Conservation (phyloP, 2,329 filamentous ascomycete genomes). For the Lasiodiplodia sp. region DNA sequence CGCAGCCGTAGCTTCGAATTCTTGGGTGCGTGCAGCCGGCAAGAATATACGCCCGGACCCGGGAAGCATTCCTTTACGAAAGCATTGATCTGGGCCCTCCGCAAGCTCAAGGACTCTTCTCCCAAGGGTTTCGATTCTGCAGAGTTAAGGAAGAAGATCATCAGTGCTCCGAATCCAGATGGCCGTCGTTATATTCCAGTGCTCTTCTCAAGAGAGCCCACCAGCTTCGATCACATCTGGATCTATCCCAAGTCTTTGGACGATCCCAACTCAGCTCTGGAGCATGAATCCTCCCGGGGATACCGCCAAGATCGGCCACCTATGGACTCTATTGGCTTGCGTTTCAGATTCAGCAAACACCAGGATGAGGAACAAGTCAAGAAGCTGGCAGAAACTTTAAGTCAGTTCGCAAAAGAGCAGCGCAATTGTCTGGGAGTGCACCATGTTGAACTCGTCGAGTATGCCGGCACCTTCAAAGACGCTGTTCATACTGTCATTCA, state of each 20-base stretch:
- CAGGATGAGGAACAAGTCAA: not conserved
- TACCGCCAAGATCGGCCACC: not conserved
- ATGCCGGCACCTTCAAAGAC: not conserved
- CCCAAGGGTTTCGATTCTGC: not conserved
- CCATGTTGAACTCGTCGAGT: not conserved
- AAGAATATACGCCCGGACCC: not conserved
- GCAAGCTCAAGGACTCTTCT: not conserved
- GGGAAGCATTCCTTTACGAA: not conserved
- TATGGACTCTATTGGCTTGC: conserved; percentile 30
- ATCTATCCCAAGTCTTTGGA: conserved; percentile 4
- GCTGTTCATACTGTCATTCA: not conserved
- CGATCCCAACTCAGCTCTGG: too few relatives aligned
- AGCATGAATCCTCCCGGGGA: not conserved
- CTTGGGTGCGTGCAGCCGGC: not conserved
- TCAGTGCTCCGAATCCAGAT: not conserved
- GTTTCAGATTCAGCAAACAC: conserved; percentile 30
- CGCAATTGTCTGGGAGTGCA: not conserved
- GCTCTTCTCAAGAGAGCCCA: not conserved
- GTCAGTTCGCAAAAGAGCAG: not conserved
- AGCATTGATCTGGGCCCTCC: not conserved
- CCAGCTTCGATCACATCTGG: conserved; percentile 31
- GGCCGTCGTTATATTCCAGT: not conserved
- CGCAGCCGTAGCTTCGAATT: not conserved
- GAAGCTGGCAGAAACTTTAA: not conserved
- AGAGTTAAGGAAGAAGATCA: not conserved